Base-by-base conservation (phyloP, 1,139 yeast species). In the Debaryomyces fabryi region DNA sequence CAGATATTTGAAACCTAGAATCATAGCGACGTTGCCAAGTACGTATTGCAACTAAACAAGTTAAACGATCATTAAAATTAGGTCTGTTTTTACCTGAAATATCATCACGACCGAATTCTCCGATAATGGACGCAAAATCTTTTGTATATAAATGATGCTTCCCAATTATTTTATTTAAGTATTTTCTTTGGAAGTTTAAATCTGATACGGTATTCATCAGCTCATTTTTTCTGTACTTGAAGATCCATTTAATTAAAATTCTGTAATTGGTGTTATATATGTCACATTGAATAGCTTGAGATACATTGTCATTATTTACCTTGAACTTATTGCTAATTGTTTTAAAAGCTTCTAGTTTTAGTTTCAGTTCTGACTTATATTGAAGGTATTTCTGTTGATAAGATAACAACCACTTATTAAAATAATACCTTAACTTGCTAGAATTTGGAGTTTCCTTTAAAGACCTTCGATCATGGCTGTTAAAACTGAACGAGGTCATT, bases 1-100 rank as follows among this genome's bases (percentile, higher is more conserved):
- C 54, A 12, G 49, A 41, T 16, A 35, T 37, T 27, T 59, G 58
- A 46, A 63, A 64, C 30, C 49, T 50, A 3, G 36, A 35, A 4
- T 51, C 60, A 41, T 57, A 53, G 3, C 49, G 45, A 2, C 34
- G 25, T 43, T 57, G 58, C 74, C 74, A 69, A 20, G 34, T 42
- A 3, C 34, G 18, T 3, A 63, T 42, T 21, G 27, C 20, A 30
- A 21, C 29, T 9, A 20, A 30, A 23, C 9, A 4, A 13, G 9
- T 10, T 10, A 40, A 20, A 13, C 29, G 43, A 21, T 40, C 36
- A 16, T 4, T 40, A 4, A 40, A 21, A 13, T 40, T 40, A n/a
- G n/a, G 18, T n/a, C 10, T 27, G 6, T 16, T 3, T 6, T 40
- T 32, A 13, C 20, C 12, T 15, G 13, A 8, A 9, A 40, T 44